Percentiles rank a stretch among this genome's conserved stretches.
Evolutionary conservation across 495 filamentous ascomycete genomes (phyloP).

Genomic region (Penicillium samsonianum): DNA sequence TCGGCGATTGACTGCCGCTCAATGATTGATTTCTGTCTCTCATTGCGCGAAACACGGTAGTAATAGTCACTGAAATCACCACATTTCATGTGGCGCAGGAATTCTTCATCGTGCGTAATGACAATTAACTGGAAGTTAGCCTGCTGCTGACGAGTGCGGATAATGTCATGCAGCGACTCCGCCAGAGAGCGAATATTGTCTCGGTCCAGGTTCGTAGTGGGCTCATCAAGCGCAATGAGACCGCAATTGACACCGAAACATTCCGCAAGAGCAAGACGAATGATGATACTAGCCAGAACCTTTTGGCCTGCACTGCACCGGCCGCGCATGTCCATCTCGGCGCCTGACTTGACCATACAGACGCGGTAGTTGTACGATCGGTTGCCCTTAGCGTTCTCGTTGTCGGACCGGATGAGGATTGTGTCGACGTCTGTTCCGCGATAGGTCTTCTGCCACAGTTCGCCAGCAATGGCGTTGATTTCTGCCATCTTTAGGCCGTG

Average conservation of each 20-base stretch:
- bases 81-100: constrained; percentile 88
- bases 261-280: constrained; percentile 92
- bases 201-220: constrained; percentile 93
- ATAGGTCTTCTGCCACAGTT: constrained; percentile 96
- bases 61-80: constrained; percentile 93
- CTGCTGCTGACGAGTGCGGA: constrained; percentile 79
- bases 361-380: constrained; percentile 96
- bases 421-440: constrained; percentile 97
- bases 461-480: constrained; percentile 91
- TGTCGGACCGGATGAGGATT: constrained; percentile 90
- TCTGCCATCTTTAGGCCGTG: constrained; percentile 97
- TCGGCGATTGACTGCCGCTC: constrained; percentile 67
- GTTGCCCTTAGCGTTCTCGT: constrained; percentile 71
- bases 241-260: constrained; percentile 97
- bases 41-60: constrained; percentile 79
- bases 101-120: constrained; percentile 99
- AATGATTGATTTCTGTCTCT: constrained; percentile 85
- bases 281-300: constrained; percentile 96
- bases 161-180: constrained; percentile 81
- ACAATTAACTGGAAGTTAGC: constrained; percentile 97
- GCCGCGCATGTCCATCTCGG: constrained; percentile 99
- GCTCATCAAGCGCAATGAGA: constrained; percentile 95
- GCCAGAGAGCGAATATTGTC: constrained; percentile 93
- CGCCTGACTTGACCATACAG: constrained; percentile 95
- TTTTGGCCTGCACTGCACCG: constrained; percentile 96